phyloP scores from a whole-genome alignment of 345 rosid species.

The Lagerstroemia speciosa region DNA sequence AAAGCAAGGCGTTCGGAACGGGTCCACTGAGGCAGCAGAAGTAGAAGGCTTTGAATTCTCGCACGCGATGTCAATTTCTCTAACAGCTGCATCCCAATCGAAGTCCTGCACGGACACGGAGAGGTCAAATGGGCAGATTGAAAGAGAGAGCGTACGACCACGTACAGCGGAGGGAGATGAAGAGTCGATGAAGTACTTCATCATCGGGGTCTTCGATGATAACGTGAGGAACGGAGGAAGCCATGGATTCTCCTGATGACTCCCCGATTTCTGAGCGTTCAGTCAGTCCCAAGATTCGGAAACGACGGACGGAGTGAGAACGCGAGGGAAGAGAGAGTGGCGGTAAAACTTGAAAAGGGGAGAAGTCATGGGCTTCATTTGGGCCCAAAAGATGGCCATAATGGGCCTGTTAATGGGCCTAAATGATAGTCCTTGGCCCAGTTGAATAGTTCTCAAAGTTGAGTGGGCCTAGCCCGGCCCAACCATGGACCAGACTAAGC shows the following conservation, averaged over 20 bases:
- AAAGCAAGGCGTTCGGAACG: slow-evolving; percentile 15
- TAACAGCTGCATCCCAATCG: slow-evolving; percentile 95
- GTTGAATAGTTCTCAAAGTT: no score
- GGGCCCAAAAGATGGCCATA: not conserved
- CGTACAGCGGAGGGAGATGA: not conserved
- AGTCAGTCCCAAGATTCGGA: not conserved
- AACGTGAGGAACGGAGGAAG: slow-evolving; percentile 22
- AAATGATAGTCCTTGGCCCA: no score
- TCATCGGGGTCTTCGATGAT: slow-evolving; percentile 32
- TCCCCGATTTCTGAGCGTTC: not conserved
- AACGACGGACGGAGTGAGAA: not conserved
- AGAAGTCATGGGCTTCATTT: not conserved
- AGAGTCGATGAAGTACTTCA: slow-evolving; percentile 24
- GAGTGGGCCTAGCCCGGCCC: no score
- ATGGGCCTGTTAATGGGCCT: not conserved
- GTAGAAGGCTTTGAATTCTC: slow-evolving; percentile 25
- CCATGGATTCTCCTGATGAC: slow-evolving; percentile 17
- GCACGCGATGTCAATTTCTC: slow-evolving; percentile 72
- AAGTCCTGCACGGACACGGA: slow-evolving; percentile 36
- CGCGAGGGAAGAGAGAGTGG: slow-evolving; percentile 14
- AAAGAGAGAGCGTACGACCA: not conserved
- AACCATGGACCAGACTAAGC: no score
- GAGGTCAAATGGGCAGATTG: not conserved
- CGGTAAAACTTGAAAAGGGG: slow-evolving; percentile 24
- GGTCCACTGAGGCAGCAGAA: slow-evolving; percentile 13